A percentile compares a stretch with the other conserved stretches of the same genome.
phyloP scores from a whole-genome alignment of 2,329 filamentous ascomycete genomes.

The Claviceps sp. region DNA sequence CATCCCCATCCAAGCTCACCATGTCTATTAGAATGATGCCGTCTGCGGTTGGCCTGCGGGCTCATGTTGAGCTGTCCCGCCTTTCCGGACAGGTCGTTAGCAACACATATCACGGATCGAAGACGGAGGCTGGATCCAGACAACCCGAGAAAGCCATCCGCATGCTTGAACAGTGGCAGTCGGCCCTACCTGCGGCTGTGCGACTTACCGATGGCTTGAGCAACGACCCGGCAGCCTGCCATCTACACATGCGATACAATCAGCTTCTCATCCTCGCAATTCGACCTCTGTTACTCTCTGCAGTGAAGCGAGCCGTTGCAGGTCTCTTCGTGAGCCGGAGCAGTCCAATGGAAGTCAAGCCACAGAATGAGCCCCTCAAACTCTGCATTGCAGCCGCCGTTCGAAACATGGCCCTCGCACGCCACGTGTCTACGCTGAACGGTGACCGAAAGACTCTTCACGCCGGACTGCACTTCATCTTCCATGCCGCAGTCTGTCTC shows the following conservation, averaged over 20 bases:
- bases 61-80: conserved; percentile 31
- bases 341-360: conserved; percentile 12
- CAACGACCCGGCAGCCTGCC: conserved; percentile 28
- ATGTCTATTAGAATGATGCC: conserved; percentile 25
- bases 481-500: conserved; percentile 36
- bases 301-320: conserved; percentile 32
- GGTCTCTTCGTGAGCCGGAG: conserved; percentile 22
- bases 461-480: conserved; percentile 33
- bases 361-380: conserved; percentile 18
- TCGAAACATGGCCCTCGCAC: conserved; percentile 30
- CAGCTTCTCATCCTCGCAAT: conserved; percentile 35
- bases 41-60: conserved; percentile 27
- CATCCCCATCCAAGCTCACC: background rate
- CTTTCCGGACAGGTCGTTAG: conserved; percentile 36
- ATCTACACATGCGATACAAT: conserved; percentile 37
- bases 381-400: conserved; percentile 31
- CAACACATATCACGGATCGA: conserved; percentile 28
- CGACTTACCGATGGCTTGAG: conserved; percentile 23
- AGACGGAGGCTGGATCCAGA: conserved; percentile 12
- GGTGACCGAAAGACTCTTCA: conserved; percentile 27
- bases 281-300: conserved; percentile 33
- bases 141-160: conserved; percentile 26
- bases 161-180: conserved; percentile 29
- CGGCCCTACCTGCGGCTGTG: conserved; percentile 23
- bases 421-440: conserved; percentile 24